These are phyloP conservation scores for Whalleya microplaca DNA, from an alignment of 2,329 filamentous ascomycete species.

Conservation along the genomic window DNA sequence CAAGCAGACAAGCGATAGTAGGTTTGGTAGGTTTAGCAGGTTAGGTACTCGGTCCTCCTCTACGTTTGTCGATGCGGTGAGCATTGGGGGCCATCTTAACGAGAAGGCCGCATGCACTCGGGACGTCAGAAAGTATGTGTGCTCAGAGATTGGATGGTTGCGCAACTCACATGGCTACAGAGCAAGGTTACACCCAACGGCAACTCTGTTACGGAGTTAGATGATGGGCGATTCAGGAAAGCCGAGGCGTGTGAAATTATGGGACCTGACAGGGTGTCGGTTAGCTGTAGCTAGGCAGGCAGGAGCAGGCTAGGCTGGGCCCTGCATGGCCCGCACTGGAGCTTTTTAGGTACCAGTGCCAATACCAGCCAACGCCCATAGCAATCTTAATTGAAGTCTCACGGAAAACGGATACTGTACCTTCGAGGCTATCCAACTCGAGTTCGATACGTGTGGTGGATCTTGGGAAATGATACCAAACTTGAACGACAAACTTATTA, in stretches of 20 bases:
- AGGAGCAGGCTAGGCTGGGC: background rate
- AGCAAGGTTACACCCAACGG: constrained; percentile 22
- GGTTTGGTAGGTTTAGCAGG: no score
- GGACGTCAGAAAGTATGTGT: background rate
- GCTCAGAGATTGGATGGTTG: constrained; percentile 13
- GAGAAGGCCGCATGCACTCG: background rate
- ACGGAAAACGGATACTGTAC: background rate
- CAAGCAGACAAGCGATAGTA: no score
- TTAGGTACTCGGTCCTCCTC: no score
- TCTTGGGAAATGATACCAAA: background rate
- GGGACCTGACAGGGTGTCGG: constrained; percentile 1
- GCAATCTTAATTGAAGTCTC: background rate
- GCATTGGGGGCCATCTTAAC: background rate
- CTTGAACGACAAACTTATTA: background rate
- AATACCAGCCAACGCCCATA: background rate
- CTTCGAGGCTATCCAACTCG: background rate
- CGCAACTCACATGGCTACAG: constrained; percentile 20
- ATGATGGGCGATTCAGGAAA: constrained; percentile 24
- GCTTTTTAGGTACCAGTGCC: no score
- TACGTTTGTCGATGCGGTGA: background rate
- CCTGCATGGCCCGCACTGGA: background rate
- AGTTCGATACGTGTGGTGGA: background rate
- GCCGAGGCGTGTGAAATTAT: constrained; percentile 21
- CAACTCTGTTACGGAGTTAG: constrained; percentile 23
- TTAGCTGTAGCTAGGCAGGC: background rate